phyloP scores from a whole-genome alignment of 75 land plant species.

The Cupressus sempervirens region DNA sequence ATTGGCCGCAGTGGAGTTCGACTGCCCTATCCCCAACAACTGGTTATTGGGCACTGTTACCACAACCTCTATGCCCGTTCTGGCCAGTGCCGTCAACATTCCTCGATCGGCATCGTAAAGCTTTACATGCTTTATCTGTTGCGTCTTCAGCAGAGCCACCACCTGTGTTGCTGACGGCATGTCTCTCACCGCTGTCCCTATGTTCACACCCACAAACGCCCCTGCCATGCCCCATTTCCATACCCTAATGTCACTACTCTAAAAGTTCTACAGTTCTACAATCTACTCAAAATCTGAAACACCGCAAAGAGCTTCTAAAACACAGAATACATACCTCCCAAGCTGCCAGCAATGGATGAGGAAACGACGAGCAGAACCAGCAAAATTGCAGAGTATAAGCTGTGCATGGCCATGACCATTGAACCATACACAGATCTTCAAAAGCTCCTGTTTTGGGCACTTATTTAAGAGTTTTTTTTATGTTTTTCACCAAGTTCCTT shows the following conservation, averaged over 20 bases:
- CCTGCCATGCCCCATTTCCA: slow-evolving; percentile 9
- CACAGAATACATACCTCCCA: background rate
- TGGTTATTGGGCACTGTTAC: slow-evolving; percentile 59
- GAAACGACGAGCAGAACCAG: background rate
- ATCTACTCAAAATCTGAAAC: background rate
- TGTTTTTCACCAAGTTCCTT: too few species aligned
- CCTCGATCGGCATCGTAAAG: slow-evolving; percentile 59
- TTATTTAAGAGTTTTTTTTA: too few species aligned
- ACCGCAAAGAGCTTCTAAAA: background rate
- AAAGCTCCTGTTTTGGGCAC: too few species aligned
- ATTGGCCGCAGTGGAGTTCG: slow-evolving; percentile 54
- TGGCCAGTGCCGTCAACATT: slow-evolving; percentile 51
- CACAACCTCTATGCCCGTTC: slow-evolving; percentile 52
- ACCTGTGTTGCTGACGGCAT: slow-evolving; percentile 60
- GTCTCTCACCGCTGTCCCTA: slow-evolving; percentile 39
- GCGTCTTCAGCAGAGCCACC: slow-evolving; percentile 52
- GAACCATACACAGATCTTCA: background rate
- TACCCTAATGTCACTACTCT: background rate
- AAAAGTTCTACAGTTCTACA: background rate
- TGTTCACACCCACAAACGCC: slow-evolving; percentile 41
- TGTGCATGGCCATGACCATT: background rate
- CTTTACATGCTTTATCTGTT: slow-evolving; percentile 44
- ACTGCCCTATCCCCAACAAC: slow-evolving; percentile 52
- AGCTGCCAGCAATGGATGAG: background rate
- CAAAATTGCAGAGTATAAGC: background rate